Base-by-base conservation (phyloP, 768 basidiomycete species). In the Boletus rufocinnamomeus region DNA sequence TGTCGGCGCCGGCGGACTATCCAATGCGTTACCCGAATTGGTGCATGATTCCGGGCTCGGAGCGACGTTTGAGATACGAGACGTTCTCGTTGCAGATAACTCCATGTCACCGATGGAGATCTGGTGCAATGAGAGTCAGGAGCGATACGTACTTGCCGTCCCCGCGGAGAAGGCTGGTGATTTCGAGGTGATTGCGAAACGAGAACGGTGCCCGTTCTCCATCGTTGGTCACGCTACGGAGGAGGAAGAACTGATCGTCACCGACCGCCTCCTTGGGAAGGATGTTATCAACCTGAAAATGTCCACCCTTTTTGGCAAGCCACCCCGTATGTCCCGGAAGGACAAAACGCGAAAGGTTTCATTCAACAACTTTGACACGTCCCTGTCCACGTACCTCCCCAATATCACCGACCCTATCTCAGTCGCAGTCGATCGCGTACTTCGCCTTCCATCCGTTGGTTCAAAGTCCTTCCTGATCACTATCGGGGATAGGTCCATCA, bases 41-140 rank as follows among this genome's bases (percentile, higher is more conserved):
- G 97, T 99, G 2, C 96, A 98, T 69, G 96, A 98, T 74, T 91
- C 95, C 2, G 84, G 82, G n/a, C 80, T 97, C 6, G 97, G 97
- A 9, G 97, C 93, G 1, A 79, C 71, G 5, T 95, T 98, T 68
- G 97, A 99, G 76, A 95, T 99, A 64, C 80, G 96, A 23, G 91
- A 98, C 66, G 87, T 99, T 8, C 81, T 93, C 27, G 86, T 97
- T 41, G 96, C 93, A 30, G 97, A 98, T 71, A 80, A 83, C 25
- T 89, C 90, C 40, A 93, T 99, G 92, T 95, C 93, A 5, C 97
- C 97, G 0, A 98, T 99, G 96, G 96, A 98, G 76, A 98, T 98
- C 50, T 99, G 97, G 97, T 98, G 97, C 71, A 99, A 99, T 75
- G 97, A 99, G 75, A 90, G 88, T 63, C 97, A 98, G 77, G 97